phyloP scores from a whole-genome alignment of 768 basidiomycete genomes.

The Grammothele lineata region DNA sequence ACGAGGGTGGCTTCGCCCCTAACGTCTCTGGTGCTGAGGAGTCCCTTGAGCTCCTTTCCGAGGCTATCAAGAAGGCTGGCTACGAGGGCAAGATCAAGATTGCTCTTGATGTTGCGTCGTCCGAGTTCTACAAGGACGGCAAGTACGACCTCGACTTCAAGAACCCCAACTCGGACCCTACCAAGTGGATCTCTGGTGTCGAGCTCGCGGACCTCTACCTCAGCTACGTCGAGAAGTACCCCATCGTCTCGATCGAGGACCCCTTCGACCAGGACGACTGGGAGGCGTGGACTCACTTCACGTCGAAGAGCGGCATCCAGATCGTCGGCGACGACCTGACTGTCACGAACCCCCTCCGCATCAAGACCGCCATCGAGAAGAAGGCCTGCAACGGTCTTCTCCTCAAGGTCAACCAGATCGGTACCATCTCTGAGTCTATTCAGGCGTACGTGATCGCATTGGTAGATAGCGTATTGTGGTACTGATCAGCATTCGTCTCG shows the following conservation, averaged over 20 bases:
- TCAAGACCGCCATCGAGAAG: conserved; percentile 99
- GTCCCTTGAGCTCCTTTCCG: conserved; percentile 89
- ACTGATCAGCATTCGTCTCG: neutral
- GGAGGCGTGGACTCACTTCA: conserved; percentile 97
- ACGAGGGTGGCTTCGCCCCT: conserved; percentile 99
- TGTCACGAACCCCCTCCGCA: conserved; percentile 94
- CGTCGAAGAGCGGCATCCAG: conserved; percentile 72
- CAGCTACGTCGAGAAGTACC: conserved; percentile 85
- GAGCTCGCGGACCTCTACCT: conserved; percentile 94
- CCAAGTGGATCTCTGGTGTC: conserved; percentile 90
- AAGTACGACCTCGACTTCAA: conserved; percentile 99
- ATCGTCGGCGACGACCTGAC: conserved; percentile 96
- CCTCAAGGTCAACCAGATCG: conserved; percentile 99
- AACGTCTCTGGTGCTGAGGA: conserved; percentile 97
- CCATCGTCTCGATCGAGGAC: conserved; percentile 93
- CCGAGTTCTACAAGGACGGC: conserved; percentile 99
- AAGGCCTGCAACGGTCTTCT: conserved; percentile 99
- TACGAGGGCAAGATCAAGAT: conserved; percentile 99
- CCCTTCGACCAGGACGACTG: conserved; percentile 99
- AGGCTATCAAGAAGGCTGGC: conserved; percentile 97
- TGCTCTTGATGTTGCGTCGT: conserved; percentile 96
- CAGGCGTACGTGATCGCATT: conserved; percentile 71
- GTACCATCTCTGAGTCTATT: conserved; percentile 97
- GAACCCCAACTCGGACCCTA: conserved; percentile 98
- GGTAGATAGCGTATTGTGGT: neutral